These are phyloP conservation scores for Nicotiana attenuata DNA, from an alignment of 257 asterid genomes.

Conservation along the genomic window DNA sequence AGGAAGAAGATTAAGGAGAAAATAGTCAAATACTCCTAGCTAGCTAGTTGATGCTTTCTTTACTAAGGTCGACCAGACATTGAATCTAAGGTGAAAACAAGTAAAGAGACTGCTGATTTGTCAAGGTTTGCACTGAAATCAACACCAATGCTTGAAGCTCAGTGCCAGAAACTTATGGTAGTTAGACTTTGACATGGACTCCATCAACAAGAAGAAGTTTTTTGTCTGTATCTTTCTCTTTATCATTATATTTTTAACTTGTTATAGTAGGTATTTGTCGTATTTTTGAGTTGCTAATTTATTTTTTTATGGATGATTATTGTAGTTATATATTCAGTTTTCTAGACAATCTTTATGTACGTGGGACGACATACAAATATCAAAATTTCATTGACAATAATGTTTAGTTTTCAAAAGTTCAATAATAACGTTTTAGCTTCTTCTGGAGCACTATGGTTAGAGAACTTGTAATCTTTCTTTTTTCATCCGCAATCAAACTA, in stretches of 20 bases:
- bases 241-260: background rate
- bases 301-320: too few relatives aligned
- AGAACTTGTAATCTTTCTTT: too few relatives aligned
- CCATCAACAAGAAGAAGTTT: background rate
- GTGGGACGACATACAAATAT: too few relatives aligned
- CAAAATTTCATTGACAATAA: too few relatives aligned
- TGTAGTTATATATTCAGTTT: too few relatives aligned
- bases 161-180: background rate
- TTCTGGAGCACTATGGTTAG: too few relatives aligned
- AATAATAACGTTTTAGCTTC: too few relatives aligned
- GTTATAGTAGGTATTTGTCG: background rate
- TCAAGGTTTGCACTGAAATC: conserved; percentile 57
- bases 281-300: background rate
- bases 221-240: background rate
- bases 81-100: conserved; percentile 32
- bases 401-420: too few relatives aligned
- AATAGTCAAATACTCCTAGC: background rate
- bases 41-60: background rate
- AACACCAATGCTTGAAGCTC: conserved; percentile 18
- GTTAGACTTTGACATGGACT: background rate
- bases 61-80: conserved; percentile 35
- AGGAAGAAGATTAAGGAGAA: background rate
- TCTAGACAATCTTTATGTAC: too few relatives aligned
- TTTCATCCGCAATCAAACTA: too few relatives aligned
- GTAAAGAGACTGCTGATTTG: conserved; percentile 47